Percentiles rank a stretch among this genome's conserved stretches.
Conservation (phyloP, 1,284 basidiomycete genomes). For the Ustilago esculenta region DNA sequence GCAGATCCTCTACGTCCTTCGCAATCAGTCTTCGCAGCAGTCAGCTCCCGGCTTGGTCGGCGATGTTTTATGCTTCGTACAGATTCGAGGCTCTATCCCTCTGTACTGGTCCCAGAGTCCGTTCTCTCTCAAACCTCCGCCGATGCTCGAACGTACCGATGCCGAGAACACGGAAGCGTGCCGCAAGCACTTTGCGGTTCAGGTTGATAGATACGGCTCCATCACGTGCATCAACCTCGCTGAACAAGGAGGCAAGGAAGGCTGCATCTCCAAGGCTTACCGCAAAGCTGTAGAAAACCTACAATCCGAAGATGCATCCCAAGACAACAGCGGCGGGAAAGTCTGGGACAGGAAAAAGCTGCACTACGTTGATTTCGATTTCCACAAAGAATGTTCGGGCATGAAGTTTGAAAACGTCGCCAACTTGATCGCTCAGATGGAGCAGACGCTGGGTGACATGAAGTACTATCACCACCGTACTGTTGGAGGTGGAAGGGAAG, state of each 20-base stretch:
- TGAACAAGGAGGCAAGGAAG: constrained; percentile 89
- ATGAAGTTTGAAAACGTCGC: constrained; percentile 74
- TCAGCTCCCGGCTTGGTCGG: constrained; percentile 71
- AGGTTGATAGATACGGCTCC: constrained; percentile 73
- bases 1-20: constrained; percentile 74
- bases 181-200: constrained; percentile 61
- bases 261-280: constrained; percentile 80
- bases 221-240: constrained; percentile 75
- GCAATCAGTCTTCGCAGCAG: background rate
- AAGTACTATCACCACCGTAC: constrained; percentile 68
- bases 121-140: constrained; percentile 78
- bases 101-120: constrained; percentile 98
- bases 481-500: constrained; percentile 70
- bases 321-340: constrained; percentile 73
- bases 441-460: constrained; percentile 76
- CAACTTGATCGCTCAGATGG: constrained; percentile 77
- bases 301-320: constrained; percentile 82
- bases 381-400: constrained; percentile 81
- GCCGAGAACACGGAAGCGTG: constrained; percentile 72
- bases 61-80: constrained; percentile 85
- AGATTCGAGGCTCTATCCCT: constrained; percentile 84
- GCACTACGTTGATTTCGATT: constrained; percentile 95
- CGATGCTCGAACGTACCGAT: constrained; percentile 93
- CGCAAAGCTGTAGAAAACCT: constrained; percentile 73
- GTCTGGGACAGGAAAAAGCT: constrained; percentile 92